These are phyloP conservation scores for Arthrinium phaeospermum DNA, from an alignment of 2,329 filamentous ascomycete species.

Conservation along the genomic window DNA sequence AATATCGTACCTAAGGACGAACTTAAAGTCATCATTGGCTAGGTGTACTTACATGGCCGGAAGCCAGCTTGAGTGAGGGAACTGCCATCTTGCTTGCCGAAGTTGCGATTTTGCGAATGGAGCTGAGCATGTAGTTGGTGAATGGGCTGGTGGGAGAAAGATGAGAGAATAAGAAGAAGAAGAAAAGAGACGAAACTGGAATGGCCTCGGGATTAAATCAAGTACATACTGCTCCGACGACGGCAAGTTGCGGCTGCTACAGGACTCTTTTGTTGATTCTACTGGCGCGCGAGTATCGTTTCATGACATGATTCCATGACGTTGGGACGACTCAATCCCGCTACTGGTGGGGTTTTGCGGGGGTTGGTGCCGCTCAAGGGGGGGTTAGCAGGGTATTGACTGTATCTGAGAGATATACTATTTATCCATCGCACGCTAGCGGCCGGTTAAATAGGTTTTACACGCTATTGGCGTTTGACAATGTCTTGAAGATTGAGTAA, in stretches of 20 bases:
- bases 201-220: neutral
- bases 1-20: neutral
- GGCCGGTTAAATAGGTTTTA: neutral
- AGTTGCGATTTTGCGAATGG: conserved; percentile 5
- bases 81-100: conserved; percentile 21
- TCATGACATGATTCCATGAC: conserved; percentile 5
- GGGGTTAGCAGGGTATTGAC: neutral
- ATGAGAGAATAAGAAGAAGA: neutral
- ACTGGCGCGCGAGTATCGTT: neutral
- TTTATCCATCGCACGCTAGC: neutral
- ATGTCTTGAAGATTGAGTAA: neutral
- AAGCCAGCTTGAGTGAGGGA: conserved; percentile 41
- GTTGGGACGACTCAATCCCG: conserved; percentile 8
- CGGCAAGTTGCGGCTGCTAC: conserved; percentile 2
- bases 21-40: neutral
- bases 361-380: conserved; percentile 1
- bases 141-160: neutral
- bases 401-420: neutral
- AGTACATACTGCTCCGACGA: neutral
- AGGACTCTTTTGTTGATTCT: neutral
- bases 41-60: conserved; percentile 40
- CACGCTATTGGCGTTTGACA: neutral
- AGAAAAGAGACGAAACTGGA: neutral
- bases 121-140: conserved; percentile 1
- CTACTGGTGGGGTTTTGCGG: conserved; percentile 13